Percentiles rank a stretch among this genome's conserved stretches.
phyloP scores from a whole-genome alignment of 1,284 basidiomycete genomes.

The Microbotryum violaceum region DNA sequence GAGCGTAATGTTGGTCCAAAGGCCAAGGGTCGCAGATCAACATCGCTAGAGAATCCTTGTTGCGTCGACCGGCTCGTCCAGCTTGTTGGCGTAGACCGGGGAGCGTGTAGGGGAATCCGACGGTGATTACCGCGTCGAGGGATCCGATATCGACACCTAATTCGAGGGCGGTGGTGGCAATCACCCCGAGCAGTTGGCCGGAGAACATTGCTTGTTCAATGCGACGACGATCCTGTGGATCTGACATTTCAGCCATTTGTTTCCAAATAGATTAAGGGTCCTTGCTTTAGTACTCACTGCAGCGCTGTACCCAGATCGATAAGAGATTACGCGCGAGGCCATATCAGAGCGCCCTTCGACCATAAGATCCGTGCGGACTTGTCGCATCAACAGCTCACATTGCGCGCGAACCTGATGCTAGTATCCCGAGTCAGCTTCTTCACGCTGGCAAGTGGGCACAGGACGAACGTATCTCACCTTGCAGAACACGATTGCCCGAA shows the following conservation, averaged over 20 bases:
- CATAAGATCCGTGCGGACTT: conserved; percentile 62
- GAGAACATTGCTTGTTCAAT: conserved; percentile 83
- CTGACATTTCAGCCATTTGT: background rate
- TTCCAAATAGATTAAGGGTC: no score
- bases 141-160: conserved; percentile 84
- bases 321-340: conserved; percentile 67
- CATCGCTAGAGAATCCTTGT: conserved; percentile 72
- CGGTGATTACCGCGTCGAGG: conserved; percentile 80
- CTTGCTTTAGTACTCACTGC: conserved; percentile 39
- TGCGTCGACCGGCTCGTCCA: conserved; percentile 74
- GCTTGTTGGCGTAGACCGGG: conserved; percentile 63
- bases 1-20: conserved; percentile 69
- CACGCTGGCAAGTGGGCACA: background rate
- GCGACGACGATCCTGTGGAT: conserved; percentile 60
- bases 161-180: conserved; percentile 87
- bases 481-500: conserved; percentile 79
- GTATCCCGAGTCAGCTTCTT: background rate
- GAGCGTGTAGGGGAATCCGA: conserved; percentile 65
- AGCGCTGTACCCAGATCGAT: conserved; percentile 68
- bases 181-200: conserved; percentile 67
- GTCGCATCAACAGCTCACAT: conserved; percentile 78
- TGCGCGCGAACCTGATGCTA: conserved; percentile 58
- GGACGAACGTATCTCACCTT: conserved; percentile 49
- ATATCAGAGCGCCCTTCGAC: conserved; percentile 70
- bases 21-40: conserved; percentile 65